A percentile compares a stretch with the other conserved stretches of the same genome.
Evolutionary conservation across 306 rosid species (phyloP).

Genomic region (Sicyos edulis): DNA sequence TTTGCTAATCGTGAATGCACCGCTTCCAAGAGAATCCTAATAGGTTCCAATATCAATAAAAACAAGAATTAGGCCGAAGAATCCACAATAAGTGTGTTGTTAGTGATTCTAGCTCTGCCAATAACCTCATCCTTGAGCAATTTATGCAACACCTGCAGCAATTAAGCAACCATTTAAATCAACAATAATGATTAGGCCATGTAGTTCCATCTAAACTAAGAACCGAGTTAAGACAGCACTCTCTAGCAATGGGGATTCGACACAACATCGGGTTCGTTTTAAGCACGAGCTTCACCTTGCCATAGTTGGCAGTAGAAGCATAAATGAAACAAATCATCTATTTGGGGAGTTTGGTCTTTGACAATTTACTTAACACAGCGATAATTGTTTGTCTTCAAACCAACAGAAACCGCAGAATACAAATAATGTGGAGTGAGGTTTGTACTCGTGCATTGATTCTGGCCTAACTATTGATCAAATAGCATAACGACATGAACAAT

Average conservation of each 20-base stretch:
- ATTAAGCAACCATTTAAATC: background rate
- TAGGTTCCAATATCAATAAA: background rate
- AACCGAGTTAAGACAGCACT: slow-evolving; percentile 10
- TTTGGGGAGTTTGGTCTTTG: slow-evolving; percentile 91
- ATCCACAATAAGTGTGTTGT: background rate
- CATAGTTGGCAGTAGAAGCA: slow-evolving; percentile 83
- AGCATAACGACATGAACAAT: background rate
- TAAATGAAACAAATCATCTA: slow-evolving; percentile 85
- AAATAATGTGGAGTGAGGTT: slow-evolving; percentile 86
- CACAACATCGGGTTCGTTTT: slow-evolving; percentile 75
- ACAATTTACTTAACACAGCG: slow-evolving; percentile 69
- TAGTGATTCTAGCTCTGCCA: slow-evolving; percentile 58
- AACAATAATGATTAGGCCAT: background rate
- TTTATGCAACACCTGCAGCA: slow-evolving; percentile 74
- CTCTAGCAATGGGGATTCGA: slow-evolving; percentile 88
- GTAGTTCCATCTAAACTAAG: slow-evolving; percentile 12
- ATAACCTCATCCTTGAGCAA: slow-evolving; percentile 72
- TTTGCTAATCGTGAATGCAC: slow-evolving; percentile 82
- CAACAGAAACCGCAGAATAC: slow-evolving; percentile 94
- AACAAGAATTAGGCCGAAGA: background rate
- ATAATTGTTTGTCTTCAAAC: slow-evolving; percentile 75
- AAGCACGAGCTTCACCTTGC: slow-evolving; percentile 93
- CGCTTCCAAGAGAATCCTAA: slow-evolving; percentile 53
- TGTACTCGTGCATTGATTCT: slow-evolving; percentile 92
- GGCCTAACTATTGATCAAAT: slow-evolving; percentile 50